Conservation (phyloP, 345 rosid species). For the Boechera stricta region DNA sequence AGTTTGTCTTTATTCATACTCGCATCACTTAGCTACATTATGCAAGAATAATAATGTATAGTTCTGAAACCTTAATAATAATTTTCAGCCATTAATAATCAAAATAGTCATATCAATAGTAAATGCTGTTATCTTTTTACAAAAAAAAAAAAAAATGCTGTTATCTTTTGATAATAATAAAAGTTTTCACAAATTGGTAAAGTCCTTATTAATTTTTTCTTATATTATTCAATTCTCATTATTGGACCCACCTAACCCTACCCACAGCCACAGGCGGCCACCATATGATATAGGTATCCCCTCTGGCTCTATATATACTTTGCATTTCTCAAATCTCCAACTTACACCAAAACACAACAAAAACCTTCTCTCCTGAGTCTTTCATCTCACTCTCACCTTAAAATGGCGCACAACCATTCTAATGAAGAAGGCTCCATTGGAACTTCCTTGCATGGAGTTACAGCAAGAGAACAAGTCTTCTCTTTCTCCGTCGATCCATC, state of each 20-base stretch:
- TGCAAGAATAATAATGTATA: slow-evolving; percentile 8
- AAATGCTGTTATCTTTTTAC: not conserved
- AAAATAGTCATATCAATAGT: not conserved
- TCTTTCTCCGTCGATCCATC: slow-evolving; percentile 55
- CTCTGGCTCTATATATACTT: slow-evolving; percentile 37
- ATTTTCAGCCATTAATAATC: not conserved
- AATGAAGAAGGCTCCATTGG: slow-evolving; percentile 50
- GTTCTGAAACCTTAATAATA: not conserved
- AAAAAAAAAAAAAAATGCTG: not conserved
- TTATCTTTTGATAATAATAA: not conserved
- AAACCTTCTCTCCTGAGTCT: slow-evolving; percentile 9
- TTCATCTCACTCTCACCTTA: not conserved
- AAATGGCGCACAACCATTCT: slow-evolving; percentile 42
- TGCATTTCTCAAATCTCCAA: slow-evolving; percentile 26
- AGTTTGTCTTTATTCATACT: no score
- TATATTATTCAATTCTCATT: slow-evolving; percentile 20
- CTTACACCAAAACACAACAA: slow-evolving; percentile 35
- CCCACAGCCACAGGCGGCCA: not conserved
- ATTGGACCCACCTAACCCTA: slow-evolving; percentile 27
- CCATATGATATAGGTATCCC: slow-evolving; percentile 2
- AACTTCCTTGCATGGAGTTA: slow-evolving; percentile 72
- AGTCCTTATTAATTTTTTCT: not conserved
- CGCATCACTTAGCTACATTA: not conserved
- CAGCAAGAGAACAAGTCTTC: slow-evolving; percentile 66
- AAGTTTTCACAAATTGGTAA: not conserved